Evolutionary conservation across 2,329 filamentous ascomycete genomes (phyloP).

Genomic region (Diaporthe longicolla): DNA sequence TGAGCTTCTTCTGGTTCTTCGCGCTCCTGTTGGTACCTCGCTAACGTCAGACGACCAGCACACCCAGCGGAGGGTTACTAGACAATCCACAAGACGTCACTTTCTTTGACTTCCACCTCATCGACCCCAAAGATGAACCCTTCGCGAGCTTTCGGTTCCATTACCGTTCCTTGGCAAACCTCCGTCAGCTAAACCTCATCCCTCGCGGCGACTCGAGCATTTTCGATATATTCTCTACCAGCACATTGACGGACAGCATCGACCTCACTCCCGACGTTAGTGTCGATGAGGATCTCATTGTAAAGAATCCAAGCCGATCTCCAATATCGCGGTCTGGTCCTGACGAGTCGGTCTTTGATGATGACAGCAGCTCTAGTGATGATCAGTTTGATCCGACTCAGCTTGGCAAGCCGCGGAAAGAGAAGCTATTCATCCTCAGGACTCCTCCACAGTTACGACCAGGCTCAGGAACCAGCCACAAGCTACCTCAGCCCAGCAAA

Average conservation of each 20-base stretch:
- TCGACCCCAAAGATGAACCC: slow-evolving; percentile 66
- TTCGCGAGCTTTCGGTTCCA: slow-evolving; percentile 69
- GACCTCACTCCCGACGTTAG: slow-evolving; percentile 10
- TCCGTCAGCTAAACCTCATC: slow-evolving; percentile 64
- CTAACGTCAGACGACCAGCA: slow-evolving; percentile 52
- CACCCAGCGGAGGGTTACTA: slow-evolving; percentile 66
- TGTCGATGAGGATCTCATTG: background rate
- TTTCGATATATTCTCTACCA: slow-evolving; percentile 21
- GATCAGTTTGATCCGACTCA: background rate
- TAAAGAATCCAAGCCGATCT: background rate
- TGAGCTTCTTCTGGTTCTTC: slow-evolving; percentile 52
- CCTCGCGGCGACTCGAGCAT: slow-evolving; percentile 46
- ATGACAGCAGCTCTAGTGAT: slow-evolving; percentile 11
- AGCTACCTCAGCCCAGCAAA: slow-evolving; percentile 53
- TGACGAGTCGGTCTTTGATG: slow-evolving; percentile 38
- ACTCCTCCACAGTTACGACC: slow-evolving; percentile 40
- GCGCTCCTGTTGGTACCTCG: slow-evolving; percentile 20
- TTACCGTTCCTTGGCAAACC: slow-evolving; percentile 66
- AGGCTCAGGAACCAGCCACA: slow-evolving; percentile 16
- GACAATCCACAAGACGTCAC: slow-evolving; percentile 64
- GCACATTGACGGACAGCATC: slow-evolving; percentile 6
- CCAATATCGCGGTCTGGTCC: background rate
- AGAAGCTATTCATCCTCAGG: slow-evolving; percentile 34
- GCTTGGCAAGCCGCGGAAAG: slow-evolving; percentile 3
- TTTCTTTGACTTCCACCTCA: slow-evolving; percentile 67